Conservation (phyloP, 2,329 filamentous ascomycete species). For the Sclerotinia nivalis region DNA sequence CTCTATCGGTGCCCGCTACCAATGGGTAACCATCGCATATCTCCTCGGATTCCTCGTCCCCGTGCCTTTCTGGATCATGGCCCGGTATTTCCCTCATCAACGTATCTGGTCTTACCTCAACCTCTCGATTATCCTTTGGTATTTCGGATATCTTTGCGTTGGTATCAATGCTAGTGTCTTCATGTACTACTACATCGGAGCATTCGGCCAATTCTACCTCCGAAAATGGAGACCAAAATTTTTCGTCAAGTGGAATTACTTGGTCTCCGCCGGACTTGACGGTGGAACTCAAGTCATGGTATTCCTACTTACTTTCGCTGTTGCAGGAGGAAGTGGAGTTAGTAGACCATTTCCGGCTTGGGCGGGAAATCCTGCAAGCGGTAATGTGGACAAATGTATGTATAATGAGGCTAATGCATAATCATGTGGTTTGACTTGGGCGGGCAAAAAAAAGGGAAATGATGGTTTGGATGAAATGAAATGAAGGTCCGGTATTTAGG, state of each 20-base stretch:
- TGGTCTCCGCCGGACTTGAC: slow-evolving; percentile 71
- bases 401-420: slow-evolving; percentile 30
- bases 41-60: slow-evolving; percentile 66
- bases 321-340: slow-evolving; percentile 40
- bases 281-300: slow-evolving; percentile 66
- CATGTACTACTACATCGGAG: slow-evolving; percentile 66
- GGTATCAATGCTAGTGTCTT: slow-evolving; percentile 71
- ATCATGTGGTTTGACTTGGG: background rate
- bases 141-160: slow-evolving; percentile 62
- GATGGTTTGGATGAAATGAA: background rate
- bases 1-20: slow-evolving; percentile 61
- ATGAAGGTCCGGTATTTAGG: no score
- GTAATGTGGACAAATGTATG: slow-evolving; percentile 32
- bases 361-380: slow-evolving; percentile 28
- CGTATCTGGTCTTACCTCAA: slow-evolving; percentile 65
- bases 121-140: slow-evolving; percentile 67
- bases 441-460: background rate
- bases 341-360: slow-evolving; percentile 35
- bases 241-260: slow-evolving; percentile 80
- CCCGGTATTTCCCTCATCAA: slow-evolving; percentile 58
- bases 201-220: slow-evolving; percentile 68
- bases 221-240: slow-evolving; percentile 55
- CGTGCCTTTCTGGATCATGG: slow-evolving; percentile 55
- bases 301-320: slow-evolving; percentile 67
- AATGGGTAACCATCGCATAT: slow-evolving; percentile 69